A percentile compares a stretch with the other conserved stretches of the same genome.
These are phyloP conservation scores for Leishmania aethiopica DNA, from an alignment of 208 protist species.

Conservation along the genomic window DNA sequence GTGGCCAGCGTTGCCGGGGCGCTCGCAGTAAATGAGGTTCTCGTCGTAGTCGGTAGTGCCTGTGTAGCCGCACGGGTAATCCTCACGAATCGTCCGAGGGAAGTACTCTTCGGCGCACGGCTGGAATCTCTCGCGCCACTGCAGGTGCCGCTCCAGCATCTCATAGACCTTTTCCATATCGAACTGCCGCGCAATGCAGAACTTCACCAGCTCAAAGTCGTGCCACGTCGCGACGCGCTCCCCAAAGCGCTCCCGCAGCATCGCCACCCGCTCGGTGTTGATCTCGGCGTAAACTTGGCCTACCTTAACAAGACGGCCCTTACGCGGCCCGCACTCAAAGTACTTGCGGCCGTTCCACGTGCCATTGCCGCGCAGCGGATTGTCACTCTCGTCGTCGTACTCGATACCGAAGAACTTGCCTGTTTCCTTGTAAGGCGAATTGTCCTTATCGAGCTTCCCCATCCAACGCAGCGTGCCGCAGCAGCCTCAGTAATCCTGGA, in stretches of 20 bases:
- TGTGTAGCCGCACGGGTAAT: conserved; percentile 78
- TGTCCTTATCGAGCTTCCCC: conserved; percentile 61
- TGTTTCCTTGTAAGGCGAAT: conserved; percentile 45
- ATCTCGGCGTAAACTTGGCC: conserved; percentile 61
- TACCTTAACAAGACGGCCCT: conserved; percentile 51
- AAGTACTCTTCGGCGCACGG: conserved; percentile 78
- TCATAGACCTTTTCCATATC: conserved; percentile 73
- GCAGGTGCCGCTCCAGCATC: conserved; percentile 82
- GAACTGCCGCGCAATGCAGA: conserved; percentile 81
- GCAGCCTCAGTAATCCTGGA: conserved; percentile 77
- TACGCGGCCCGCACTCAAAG: conserved; percentile 52
- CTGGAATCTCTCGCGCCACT: conserved; percentile 65
- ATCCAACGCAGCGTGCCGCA: conserved; percentile 65
- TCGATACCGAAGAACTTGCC: conserved; percentile 66
- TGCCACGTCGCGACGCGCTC: conserved; percentile 66
- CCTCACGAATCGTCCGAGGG: conserved; percentile 56
- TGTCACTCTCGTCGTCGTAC: conserved; percentile 65
- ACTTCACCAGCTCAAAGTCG: conserved; percentile 87
- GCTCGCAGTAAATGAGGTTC: conserved; percentile 87
- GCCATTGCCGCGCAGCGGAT: conserved; percentile 55
- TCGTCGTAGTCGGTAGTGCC: conserved; percentile 71
- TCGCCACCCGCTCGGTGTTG: conserved; percentile 42
- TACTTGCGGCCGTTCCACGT: conserved; percentile 54
- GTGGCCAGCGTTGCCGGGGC: conserved; percentile 65
- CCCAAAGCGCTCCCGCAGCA: conserved; percentile 62